Base-by-base conservation (phyloP, 306 rosid genomes). In the Canavalia gladiata region DNA sequence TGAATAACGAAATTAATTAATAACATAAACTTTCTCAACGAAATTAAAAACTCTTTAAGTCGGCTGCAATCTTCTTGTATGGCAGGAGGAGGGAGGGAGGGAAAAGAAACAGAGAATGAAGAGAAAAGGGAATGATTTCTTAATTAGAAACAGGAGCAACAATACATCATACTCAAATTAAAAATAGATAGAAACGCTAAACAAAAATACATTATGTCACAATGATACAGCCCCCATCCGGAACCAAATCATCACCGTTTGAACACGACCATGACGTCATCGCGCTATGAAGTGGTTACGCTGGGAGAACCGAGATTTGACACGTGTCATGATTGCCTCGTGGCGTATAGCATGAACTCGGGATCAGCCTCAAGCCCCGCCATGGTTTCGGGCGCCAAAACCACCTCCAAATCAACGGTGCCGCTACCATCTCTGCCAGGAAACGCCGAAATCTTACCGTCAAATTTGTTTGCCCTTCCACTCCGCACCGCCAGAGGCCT, bases 361-460 rank as follows among this genome's bases (percentile, higher is more conserved):
- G 82, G 74, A 59, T 95, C 99, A 1, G 86, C 62, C 68, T 95
- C 92, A 1, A 95, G 77, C 11, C 64, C 89, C 4, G 84, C 88
- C 99, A 95, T 89, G 1, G 98, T 89, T 45, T 86, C 92, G 7
- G 97, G 93, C 57, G 91, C 73, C 89, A 95, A 85, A 54, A 93
- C 80, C 7, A 95, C 97, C 85, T 95, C 99, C 60, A 95, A 80
- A 82, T 91, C 99, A 50, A 95, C 89, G 71, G 85, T 88, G 1
- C 97, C 98, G 1, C 79, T 73, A 1, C 97, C 95, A 2, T 91
- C 97, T 65, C 97, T 89, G 0, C 95, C 97, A 0, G 99, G 98
- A 84, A 95, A 93, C 55, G 63, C 98, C 1, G 98, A 94, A 9
- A 94, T 92, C 89, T 94, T 94, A 1, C 98, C 98, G 86, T 94